These are phyloP conservation scores for Gentiana macrophylla DNA, from an alignment of 257 asterid species.

Conservation along the genomic window DNA sequence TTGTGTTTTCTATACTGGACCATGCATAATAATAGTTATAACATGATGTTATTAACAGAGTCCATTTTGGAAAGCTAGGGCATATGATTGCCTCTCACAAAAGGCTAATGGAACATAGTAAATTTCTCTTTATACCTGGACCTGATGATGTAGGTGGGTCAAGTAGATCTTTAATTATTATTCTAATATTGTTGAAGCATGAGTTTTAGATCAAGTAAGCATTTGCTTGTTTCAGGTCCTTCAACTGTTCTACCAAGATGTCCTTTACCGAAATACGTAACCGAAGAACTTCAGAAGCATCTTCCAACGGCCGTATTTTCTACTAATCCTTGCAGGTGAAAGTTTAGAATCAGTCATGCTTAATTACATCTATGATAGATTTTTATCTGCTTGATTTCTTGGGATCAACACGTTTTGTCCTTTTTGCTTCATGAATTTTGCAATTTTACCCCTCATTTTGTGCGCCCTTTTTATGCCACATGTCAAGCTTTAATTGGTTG, in stretches of 20 bases:
- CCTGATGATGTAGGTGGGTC: constrained; percentile 88
- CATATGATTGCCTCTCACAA: constrained; percentile 67
- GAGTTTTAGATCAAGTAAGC: neutral
- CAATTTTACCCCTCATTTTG: no score
- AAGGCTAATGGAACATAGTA: constrained; percentile 59
- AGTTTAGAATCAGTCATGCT: constrained; percentile 1
- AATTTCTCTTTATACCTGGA: constrained; percentile 91
- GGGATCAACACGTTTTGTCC: no score
- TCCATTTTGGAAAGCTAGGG: constrained; percentile 84
- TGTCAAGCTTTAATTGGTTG: no score
- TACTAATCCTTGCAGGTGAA: constrained; percentile 94
- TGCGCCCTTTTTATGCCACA: no score
- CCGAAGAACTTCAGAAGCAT: constrained; percentile 63
- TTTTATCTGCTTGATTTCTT: constrained; percentile 1
- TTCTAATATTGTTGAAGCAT: neutral
- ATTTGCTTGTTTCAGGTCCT: constrained; percentile 52
- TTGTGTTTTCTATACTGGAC: no score
- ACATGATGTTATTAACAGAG: constrained; percentile 31
- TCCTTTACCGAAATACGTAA: constrained; percentile 69
- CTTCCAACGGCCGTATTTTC: constrained; percentile 66
- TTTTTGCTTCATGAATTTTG: neutral
- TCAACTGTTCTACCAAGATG: constrained; percentile 81
- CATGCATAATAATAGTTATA: constrained; percentile 9
- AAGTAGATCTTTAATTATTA: constrained; percentile 10
- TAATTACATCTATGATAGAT: neutral